Evolutionary conservation across 805 yeast genomes (phyloP).

Genomic region (Yarrowia sp.): DNA sequence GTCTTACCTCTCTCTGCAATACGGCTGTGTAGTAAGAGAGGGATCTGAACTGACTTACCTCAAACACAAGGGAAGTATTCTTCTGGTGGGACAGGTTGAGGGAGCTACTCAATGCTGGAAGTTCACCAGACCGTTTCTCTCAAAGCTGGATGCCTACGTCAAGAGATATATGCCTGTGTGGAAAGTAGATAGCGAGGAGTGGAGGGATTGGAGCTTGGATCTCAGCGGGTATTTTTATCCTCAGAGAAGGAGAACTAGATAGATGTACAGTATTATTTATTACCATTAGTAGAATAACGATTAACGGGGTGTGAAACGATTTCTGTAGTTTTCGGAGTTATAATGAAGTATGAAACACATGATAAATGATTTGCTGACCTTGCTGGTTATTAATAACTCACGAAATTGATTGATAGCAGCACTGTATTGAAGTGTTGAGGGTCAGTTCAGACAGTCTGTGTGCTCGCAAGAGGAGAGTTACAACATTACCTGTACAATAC

Average conservation of each 20-base stretch:
- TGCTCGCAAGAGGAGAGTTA: too few species aligned
- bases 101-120: slow-evolving; percentile 1
- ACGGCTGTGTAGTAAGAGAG: slow-evolving; percentile 6
- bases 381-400: background rate
- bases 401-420: background rate
- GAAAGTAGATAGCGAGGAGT: background rate
- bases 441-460: too few species aligned
- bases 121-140: slow-evolving; percentile 5
- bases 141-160: background rate
- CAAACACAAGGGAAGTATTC: background rate
- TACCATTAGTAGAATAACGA: background rate
- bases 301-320: too few species aligned
- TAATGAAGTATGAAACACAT: too few species aligned
- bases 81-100: slow-evolving; percentile 10
- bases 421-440: too few species aligned
- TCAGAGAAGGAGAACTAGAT: background rate
- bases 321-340: too few species aligned
- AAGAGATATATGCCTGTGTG: background rate
- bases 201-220: slow-evolving; percentile 10
- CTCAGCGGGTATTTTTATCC: background rate
- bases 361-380: background rate
- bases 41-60: background rate
- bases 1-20: background rate
- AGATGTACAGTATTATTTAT: background rate
- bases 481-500: too few species aligned